Conservation (phyloP, 2,329 filamentous ascomycete species). For the Colletotrichum plurivorum region DNA sequence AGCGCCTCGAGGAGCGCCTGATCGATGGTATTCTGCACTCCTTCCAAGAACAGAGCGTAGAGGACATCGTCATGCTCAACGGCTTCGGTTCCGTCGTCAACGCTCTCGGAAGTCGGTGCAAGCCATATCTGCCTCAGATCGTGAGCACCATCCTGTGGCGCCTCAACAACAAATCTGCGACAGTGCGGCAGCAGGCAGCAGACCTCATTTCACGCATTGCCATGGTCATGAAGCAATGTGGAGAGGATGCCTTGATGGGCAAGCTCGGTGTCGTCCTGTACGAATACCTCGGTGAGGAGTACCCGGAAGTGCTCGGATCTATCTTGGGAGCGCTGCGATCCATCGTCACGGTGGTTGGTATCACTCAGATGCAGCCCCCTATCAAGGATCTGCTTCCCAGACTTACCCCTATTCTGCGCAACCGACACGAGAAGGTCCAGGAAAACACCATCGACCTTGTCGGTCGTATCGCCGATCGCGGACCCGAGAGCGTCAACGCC, state of each 20-base stretch:
- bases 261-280: constrained; percentile 96
- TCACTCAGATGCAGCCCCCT: constrained; percentile 97
- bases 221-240: constrained; percentile 99
- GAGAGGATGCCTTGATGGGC: constrained; percentile 94
- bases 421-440: constrained; percentile 98
- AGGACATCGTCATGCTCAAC: constrained; percentile 96
- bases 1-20: constrained; percentile 91
- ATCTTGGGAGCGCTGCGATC: constrained; percentile 95
- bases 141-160: constrained; percentile 97
- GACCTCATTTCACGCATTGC: constrained; percentile 97
- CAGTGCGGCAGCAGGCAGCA: constrained; percentile 95
- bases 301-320: constrained; percentile 96
- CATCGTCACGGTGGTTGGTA: constrained; percentile 97
- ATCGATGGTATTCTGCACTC: constrained; percentile 96
- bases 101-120: constrained; percentile 91
- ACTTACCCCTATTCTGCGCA: constrained; percentile 96
- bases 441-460: constrained; percentile 99
- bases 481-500: constrained; percentile 95
- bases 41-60: constrained; percentile 98
- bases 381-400: constrained; percentile 96
- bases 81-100: constrained; percentile 99
- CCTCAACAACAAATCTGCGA: constrained; percentile 97
- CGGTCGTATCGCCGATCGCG: constrained; percentile 96
- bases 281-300: constrained; percentile 98
- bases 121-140: constrained; percentile 96